Percentiles rank a stretch among this genome's conserved stretches.
These are phyloP conservation scores for Phytophthora pinifolia DNA, from an alignment of 352 stramenopile species.

Conservation along the genomic window DNA sequence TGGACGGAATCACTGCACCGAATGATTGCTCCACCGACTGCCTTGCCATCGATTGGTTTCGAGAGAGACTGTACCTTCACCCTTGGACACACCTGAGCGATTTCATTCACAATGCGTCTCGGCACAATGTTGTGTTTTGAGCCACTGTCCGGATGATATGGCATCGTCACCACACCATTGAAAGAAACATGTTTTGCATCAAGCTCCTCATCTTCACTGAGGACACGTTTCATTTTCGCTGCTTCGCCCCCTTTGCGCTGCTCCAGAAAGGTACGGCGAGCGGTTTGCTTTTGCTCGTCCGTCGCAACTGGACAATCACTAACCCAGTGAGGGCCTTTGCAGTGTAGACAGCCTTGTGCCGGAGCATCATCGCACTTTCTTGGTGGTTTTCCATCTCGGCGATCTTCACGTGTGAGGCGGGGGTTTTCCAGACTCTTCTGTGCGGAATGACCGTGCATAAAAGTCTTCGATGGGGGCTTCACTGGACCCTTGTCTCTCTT, in stretches of 20 bases:
- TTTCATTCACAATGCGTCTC: constrained; percentile 2
- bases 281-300: constrained; percentile 6
- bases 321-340: neutral
- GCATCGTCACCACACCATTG: constrained; percentile 8
- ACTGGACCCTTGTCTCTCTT: neutral
- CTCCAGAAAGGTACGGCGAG: neutral
- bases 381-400: neutral
- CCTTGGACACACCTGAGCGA: neutral
- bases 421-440: no score
- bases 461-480: no score
- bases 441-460: no score
- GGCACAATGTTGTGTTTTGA: constrained; percentile 3
- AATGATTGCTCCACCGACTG: constrained; percentile 5
- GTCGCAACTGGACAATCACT: constrained; percentile 1
- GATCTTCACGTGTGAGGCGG: neutral
- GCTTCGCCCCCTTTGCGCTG: constrained; percentile 1
- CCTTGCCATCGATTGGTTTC: neutral
- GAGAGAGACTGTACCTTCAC: neutral
- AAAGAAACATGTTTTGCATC: neutral
- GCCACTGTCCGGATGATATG: neutral
- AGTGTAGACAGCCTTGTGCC: constrained; percentile 3
- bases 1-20: neutral
- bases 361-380: neutral
- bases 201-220: neutral
- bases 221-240: constrained; percentile 9